These are phyloP conservation scores for Lecanosticta acicola DNA, from an alignment of 2,329 filamentous ascomycete species.

Conservation along the genomic window DNA sequence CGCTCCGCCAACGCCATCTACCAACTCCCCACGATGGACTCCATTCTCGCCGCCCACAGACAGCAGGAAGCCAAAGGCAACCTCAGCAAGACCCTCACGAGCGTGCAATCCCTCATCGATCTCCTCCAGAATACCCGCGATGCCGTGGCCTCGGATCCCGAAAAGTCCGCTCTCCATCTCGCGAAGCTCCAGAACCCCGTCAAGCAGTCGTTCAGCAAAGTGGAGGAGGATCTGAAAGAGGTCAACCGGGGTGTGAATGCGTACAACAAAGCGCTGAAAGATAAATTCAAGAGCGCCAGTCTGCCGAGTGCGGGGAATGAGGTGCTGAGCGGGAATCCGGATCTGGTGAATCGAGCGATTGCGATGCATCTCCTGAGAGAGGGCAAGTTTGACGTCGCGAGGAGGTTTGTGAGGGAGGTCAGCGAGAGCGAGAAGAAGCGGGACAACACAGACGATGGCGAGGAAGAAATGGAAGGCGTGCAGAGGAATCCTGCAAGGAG, in stretches of 20 bases:
- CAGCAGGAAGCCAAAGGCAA: slow-evolving; percentile 64
- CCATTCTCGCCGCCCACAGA: slow-evolving; percentile 67
- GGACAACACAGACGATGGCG: slow-evolving; percentile 2
- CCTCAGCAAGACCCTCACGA: slow-evolving; percentile 63
- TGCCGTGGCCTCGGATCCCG: slow-evolving; percentile 65
- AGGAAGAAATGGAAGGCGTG: slow-evolving; percentile 6
- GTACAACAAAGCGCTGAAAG: slow-evolving; percentile 80
- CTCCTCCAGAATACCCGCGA: slow-evolving; percentile 68
- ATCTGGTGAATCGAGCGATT: slow-evolving; percentile 84
- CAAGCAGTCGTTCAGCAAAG: slow-evolving; percentile 70
- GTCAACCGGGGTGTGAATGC: slow-evolving; percentile 76
- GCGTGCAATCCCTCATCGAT: slow-evolving; percentile 80
- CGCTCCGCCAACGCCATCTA: not conserved
- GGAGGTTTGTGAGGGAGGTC: slow-evolving; percentile 74
- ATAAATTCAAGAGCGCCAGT: slow-evolving; percentile 63
- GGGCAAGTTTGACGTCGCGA: slow-evolving; percentile 84
- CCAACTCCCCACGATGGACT: slow-evolving; percentile 46
- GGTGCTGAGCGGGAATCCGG: slow-evolving; percentile 66
- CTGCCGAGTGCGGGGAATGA: slow-evolving; percentile 74
- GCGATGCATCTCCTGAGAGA: slow-evolving; percentile 94
- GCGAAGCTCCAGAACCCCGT: slow-evolving; percentile 82
- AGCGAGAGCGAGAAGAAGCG: slow-evolving; percentile 23
- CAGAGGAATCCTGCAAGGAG: slow-evolving; percentile 7
- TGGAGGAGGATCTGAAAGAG: slow-evolving; percentile 76
- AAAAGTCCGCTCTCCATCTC: slow-evolving; percentile 66